Evolutionary conservation across 2,329 filamentous ascomycete species (phyloP).

Genomic region (Parascedosporium putredinis): DNA sequence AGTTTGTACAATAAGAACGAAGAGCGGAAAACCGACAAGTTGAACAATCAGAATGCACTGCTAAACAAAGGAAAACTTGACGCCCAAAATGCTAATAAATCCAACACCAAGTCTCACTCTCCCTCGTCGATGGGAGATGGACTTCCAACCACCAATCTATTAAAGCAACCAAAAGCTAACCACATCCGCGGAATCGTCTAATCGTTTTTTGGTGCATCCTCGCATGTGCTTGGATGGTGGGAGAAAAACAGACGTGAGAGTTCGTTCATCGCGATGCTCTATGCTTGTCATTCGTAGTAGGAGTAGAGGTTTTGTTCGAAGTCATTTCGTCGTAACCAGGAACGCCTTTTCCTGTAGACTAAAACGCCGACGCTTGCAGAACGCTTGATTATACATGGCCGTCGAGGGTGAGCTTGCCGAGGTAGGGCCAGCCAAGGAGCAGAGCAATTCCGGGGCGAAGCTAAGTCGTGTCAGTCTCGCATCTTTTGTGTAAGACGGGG

Average conservation of each 20-base stretch:
- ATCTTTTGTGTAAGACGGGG: not conserved
- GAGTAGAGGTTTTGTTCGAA: no score
- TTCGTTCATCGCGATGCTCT: constrained; percentile 6
- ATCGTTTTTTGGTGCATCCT: no score
- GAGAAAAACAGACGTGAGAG: no score
- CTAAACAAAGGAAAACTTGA: no score
- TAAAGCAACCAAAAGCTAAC: not conserved
- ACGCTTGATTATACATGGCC: constrained; percentile 17
- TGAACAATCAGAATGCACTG: no score
- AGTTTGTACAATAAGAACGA: not conserved
- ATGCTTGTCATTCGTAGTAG: not conserved
- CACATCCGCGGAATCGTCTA: no score
- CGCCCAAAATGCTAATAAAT: not conserved
- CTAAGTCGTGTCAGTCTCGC: constrained; percentile 13
- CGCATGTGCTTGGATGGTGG: no score
- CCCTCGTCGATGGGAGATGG: not conserved
- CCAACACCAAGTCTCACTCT: not conserved
- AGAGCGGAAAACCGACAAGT: not conserved
- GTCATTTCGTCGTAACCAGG: no score
- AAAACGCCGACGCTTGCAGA: constrained; percentile 1
- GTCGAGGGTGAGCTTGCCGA: constrained; percentile 19
- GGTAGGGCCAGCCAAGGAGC: constrained; percentile 25
- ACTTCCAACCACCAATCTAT: not conserved
- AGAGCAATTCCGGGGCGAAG: constrained; percentile 23
- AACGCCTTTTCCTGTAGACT: not conserved